Base-by-base conservation (phyloP, 805 yeast genomes). In the Ogataea thermomethanolica region DNA sequence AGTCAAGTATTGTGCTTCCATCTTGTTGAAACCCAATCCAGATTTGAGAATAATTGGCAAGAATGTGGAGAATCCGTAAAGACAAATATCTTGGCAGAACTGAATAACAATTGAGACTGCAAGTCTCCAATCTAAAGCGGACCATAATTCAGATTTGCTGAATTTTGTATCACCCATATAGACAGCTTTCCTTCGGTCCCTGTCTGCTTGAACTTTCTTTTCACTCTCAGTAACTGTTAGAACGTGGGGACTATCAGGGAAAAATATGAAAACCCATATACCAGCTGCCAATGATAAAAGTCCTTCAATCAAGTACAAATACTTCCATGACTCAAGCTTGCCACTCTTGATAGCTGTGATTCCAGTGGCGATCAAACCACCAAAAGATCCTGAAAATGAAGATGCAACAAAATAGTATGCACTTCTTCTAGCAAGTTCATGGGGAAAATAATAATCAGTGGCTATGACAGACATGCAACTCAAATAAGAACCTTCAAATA, bases 271-370 rank as follows among this genome's bases (percentile, higher is more conserved):
- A 7, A 37, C 41, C 27, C 41, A 37, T 27, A 37, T 37, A 7
- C 41, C 41, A 7, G 35, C 36, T 8, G 29, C 28, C n/a, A 33
- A 15, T n/a, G 36, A 33, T n/a, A 60, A 53, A 17, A 56, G 55
- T 12, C 77, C 77, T 53, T 71, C 76, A 33, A 71, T 60, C 23
- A 73, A 50, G 48, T 72, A 71, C 43, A 73, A 54, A 34, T 67
- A 66, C 45, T 71, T 70, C 78, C 78, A 73, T 3, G 77, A 77
- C 10, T 63, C 52, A 23, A 71, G 55, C n/a, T 49, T 46, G 12
- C 61, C 52, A 35, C 51, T 46, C 32, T 64, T 50, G 39, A 71
- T 69, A 47, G 70, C 74, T 48, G 70, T 69, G 21, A 52, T 54
- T 21, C 58, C 58, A 36, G 33, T 51, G 40, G 69, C 54, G 26